Base-by-base conservation (phyloP, 1,284 basidiomycete genomes). In the Malassezia cuniculi region DNA sequence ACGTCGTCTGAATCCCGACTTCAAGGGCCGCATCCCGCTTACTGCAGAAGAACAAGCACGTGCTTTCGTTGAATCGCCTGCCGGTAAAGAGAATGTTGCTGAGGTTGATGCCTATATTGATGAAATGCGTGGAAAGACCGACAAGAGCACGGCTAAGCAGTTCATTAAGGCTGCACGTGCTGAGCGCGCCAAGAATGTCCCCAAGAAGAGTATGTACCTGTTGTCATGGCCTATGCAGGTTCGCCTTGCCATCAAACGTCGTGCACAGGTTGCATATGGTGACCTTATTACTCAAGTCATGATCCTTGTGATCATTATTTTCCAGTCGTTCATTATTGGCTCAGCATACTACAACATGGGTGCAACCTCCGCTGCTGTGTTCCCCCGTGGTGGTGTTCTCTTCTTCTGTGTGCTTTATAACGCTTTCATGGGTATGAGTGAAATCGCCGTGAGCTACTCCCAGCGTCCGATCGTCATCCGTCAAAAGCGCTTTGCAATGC, bases 141-240 rank as follows among this genome's bases (percentile, higher is more conserved):
- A 32, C 11, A 6, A 4, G 15, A 11, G n/a, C 4, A 15, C 31
- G 8, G 4, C 7, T 7, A 32, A 47, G 41, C 42, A 33, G 33
- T 55, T 50, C 50, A n/a, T 90, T 74, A 76, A 78, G 34, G 71
- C 73, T 14, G 82, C 85, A 3, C 82, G 85, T 16, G 67, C 71
- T 16, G 78, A 78, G 4, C 79, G 85, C 65, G 89, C 89, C 73
- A 80, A 83, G 69, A 80, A 83, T 16, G 84, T 85, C 3, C 77
- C 80, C 17, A 79, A 78, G 69, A 82, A 81, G 71, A 83, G 80
- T 48, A 81, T 84, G 3, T 90, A 87, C 70, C 87, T 83, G 3
- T 77, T 87, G 19, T 78, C 81, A 1, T 85, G 39, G 31, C 29
- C 29, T 11, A 20, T 34, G 5, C 57, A 60, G 39, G 50, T 60